phyloP scores from a whole-genome alignment of 257 asterid species.

The Capsicum chinense region DNA sequence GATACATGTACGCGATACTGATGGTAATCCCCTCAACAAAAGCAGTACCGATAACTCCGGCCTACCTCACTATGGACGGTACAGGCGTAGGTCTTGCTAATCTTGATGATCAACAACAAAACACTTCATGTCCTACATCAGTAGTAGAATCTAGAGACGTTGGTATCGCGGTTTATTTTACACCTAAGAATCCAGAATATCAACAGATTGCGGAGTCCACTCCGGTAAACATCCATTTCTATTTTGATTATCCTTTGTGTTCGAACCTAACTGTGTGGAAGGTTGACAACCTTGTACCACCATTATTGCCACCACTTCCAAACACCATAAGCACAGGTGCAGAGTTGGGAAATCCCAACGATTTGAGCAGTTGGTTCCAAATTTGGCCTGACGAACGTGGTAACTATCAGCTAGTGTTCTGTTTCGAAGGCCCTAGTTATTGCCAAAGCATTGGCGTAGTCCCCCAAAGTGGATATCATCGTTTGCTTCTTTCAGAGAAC shows the following conservation, averaged over 20 bases:
- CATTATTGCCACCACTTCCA: no score
- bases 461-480: not conserved
- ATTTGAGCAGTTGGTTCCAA: not conserved
- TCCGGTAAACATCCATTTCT: not conserved
- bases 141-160: not conserved
- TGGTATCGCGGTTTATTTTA: not conserved
- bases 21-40: not conserved
- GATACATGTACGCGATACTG: not conserved
- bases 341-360: not conserved
- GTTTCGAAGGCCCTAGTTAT: not conserved
- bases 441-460: not conserved
- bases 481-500: not conserved
- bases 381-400: not conserved
- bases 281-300: not conserved
- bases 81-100: not conserved
- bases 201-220: not conserved
- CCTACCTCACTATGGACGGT: not conserved
- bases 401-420: not conserved
- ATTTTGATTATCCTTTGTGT: not conserved
- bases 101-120: not conserved
- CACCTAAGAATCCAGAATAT: not conserved
- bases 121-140: not conserved
- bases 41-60: not conserved
- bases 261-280: not conserved
- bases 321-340: not conserved